Conservation (phyloP, 805 yeast species). For the Pichia sporocuriosa region DNA sequence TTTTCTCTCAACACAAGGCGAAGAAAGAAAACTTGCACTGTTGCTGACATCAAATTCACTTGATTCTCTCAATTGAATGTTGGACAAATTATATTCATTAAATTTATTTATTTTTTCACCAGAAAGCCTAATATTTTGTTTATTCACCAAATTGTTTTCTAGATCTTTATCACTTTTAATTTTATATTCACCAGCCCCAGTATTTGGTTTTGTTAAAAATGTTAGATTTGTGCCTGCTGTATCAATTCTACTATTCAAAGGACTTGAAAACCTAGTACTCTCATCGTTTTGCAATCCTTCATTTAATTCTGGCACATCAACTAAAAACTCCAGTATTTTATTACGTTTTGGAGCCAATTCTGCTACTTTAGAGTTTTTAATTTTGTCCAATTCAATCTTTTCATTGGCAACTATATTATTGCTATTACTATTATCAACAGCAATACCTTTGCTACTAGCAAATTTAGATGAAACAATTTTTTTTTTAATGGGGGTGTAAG, state of each 20-base stretch:
- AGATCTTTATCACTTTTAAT: neutral
- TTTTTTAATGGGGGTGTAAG: too few relatives aligned
- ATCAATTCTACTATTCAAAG: conserved; percentile 8
- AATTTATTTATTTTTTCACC: neutral
- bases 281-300: neutral
- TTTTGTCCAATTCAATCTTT: too few relatives aligned
- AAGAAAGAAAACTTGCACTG: conserved; percentile 5
- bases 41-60: conserved; percentile 5
- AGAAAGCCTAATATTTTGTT: too few relatives aligned
- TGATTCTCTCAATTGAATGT: conserved; percentile 1
- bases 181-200: neutral
- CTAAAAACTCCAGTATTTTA: conserved; percentile 4
- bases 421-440: too few relatives aligned
- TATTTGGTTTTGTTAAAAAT: conserved; percentile 4
- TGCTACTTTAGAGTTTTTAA: too few relatives aligned
- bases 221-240: conserved; percentile 10
- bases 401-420: too few relatives aligned
- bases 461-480: too few relatives aligned
- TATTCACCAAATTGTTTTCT: neutral
- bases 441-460: too few relatives aligned
- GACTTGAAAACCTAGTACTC: conserved; percentile 10
- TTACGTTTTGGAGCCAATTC: too few relatives aligned
- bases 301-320: conserved; percentile 7
- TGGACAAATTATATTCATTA: neutral
- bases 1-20: conserved; percentile 12